Percentiles rank a stretch among this genome's conserved stretches.
phyloP scores from a whole-genome alignment of 2,329 filamentous ascomycete genomes.

The Xylaria sp. region DNA sequence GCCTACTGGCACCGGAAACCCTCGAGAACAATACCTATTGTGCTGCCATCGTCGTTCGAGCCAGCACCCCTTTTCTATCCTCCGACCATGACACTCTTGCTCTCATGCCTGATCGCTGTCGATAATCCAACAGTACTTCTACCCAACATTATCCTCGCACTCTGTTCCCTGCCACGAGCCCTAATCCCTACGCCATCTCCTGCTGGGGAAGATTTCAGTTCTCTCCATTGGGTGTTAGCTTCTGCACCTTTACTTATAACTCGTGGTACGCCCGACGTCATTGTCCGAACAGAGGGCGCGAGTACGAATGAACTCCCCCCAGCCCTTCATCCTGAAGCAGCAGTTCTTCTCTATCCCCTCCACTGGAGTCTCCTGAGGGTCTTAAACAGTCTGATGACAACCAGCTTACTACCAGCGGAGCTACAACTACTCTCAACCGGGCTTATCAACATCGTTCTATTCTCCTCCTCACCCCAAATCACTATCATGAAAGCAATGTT shows the following conservation, averaged over 20 bases:
- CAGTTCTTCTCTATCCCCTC: slow-evolving; percentile 80
- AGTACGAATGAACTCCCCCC: slow-evolving; percentile 33
- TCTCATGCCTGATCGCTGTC: slow-evolving; percentile 77
- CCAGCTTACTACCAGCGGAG: slow-evolving; percentile 87
- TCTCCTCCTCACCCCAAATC: slow-evolving; percentile 83
- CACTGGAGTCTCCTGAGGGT: slow-evolving; percentile 81
- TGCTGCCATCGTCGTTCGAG: slow-evolving; percentile 82
- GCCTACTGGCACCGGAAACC: slow-evolving; percentile 55
- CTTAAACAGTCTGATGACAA: slow-evolving; percentile 84
- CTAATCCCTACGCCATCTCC: slow-evolving; percentile 74
- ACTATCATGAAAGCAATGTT: slow-evolving; percentile 86
- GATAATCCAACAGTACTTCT: slow-evolving; percentile 72
- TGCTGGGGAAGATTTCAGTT: slow-evolving; percentile 67
- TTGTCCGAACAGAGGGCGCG: slow-evolving; percentile 42
- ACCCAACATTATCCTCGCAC: slow-evolving; percentile 82
- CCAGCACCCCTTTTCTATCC: slow-evolving; percentile 93
- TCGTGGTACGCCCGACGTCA: slow-evolving; percentile 34
- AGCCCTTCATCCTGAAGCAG: slow-evolving; percentile 64
- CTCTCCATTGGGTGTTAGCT: slow-evolving; percentile 82
- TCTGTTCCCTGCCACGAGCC: slow-evolving; percentile 79
- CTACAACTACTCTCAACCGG: slow-evolving; percentile 86
- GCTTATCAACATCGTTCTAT: slow-evolving; percentile 82
- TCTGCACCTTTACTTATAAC: slow-evolving; percentile 71
- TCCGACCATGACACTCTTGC: slow-evolving; percentile 77
- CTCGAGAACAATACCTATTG: slow-evolving; percentile 55